phyloP scores from a whole-genome alignment of 129 eudicot species.

The Scalesia atractyloides region DNA sequence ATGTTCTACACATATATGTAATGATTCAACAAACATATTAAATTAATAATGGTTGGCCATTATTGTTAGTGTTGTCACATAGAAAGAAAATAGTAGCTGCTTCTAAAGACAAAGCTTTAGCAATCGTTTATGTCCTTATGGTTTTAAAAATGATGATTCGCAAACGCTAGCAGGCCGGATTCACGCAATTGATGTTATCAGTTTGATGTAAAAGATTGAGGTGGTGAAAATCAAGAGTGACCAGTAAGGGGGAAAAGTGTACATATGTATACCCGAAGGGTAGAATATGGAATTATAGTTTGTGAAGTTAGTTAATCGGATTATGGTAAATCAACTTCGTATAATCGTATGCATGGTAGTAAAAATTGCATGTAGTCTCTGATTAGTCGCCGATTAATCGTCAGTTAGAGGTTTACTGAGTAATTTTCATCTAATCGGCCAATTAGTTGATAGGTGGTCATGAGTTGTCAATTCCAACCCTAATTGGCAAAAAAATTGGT shows the following conservation, averaged over 20 bases:
- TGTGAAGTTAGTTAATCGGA: no score
- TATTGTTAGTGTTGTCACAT: constrained; percentile 3
- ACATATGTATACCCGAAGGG: no score
- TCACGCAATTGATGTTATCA: neutral
- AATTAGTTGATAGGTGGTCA: no score
- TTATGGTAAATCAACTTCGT: no score
- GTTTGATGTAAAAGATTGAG: neutral
- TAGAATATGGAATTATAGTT: no score
- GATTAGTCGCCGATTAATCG: no score
- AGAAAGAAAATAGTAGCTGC: neutral
- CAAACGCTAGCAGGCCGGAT: neutral
- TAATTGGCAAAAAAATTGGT: no score
- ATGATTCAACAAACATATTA: neutral
- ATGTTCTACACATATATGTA: neutral
- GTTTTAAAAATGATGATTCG: neutral
- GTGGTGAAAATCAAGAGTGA: neutral
- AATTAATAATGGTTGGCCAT: neutral
- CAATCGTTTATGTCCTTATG: neutral
- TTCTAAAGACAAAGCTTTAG: constrained; percentile 3
- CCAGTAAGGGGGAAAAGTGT: neutral
- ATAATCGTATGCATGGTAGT: no score
- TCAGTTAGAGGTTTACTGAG: no score
- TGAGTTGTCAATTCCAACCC: no score
- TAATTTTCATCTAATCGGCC: no score
- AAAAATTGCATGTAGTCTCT: no score